phyloP scores from a whole-genome alignment of 148 eudicot genomes.

The Nyssa sinensis region DNA sequence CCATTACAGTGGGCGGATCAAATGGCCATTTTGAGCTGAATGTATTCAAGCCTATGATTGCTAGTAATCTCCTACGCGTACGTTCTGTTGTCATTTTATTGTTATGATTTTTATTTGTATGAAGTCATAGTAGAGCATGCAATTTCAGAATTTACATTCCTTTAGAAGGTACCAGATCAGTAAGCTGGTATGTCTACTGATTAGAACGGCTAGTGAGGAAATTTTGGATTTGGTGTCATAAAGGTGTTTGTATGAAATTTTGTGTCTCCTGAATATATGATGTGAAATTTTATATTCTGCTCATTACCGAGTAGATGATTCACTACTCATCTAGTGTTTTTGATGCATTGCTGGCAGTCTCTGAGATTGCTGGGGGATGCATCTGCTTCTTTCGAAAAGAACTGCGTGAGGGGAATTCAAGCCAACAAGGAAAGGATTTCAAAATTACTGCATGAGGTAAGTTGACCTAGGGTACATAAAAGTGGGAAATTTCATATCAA shows the following conservation, averaged over 20 bases:
- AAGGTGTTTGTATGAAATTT: background rate
- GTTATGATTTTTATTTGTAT: background rate
- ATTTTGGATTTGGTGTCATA: background rate
- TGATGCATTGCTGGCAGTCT: slow-evolving; percentile 43
- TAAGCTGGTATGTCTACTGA: background rate
- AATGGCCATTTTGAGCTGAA: slow-evolving; percentile 99
- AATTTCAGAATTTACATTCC: no score
- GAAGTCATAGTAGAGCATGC: background rate
- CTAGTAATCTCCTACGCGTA: slow-evolving; percentile 84
- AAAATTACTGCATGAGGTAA: slow-evolving; percentile 80
- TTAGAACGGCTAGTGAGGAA: background rate
- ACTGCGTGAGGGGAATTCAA: slow-evolving; percentile 90
- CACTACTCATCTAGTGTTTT: background rate
- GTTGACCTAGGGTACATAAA: slow-evolving; percentile 7
- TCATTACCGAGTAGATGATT: background rate
- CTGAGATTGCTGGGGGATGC: slow-evolving; percentile 88
- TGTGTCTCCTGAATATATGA: background rate
- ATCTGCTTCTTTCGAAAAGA: slow-evolving; percentile 94
- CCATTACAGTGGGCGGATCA: slow-evolving; percentile 88
- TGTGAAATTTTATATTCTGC: slow-evolving; percentile 1
- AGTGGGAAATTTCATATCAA: background rate
- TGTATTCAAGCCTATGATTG: slow-evolving; percentile 95
- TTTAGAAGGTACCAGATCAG: no score
- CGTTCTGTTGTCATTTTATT: slow-evolving; percentile 20
- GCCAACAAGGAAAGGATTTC: slow-evolving; percentile 86